Evolutionary conservation across 192 early-diverging fungal species (phyloP).

Genomic region (Pecoramyces ruminantium): DNA sequence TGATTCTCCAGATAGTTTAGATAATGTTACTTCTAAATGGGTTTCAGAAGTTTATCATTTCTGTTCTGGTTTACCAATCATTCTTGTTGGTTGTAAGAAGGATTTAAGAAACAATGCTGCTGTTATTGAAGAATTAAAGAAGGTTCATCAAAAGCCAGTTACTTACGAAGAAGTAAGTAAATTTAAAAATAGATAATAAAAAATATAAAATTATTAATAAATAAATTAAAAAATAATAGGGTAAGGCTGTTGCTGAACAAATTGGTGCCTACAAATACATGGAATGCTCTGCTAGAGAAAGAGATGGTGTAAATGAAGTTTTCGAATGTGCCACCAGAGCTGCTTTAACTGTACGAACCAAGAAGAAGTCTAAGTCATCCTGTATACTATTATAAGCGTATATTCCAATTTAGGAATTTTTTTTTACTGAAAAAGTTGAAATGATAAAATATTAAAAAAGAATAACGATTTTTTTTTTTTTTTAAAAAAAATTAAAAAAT

Average conservation of each 20-base stretch:
- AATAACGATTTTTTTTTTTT: background rate
- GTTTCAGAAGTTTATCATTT: slow-evolving; percentile 76
- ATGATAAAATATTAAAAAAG: background rate
- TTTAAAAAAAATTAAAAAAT: background rate
- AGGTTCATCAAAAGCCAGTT: slow-evolving; percentile 58
- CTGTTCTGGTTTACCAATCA: slow-evolving; percentile 65
- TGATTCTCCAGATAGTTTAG: slow-evolving; percentile 61
- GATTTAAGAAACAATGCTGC: slow-evolving; percentile 68
- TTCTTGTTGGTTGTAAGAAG: slow-evolving; percentile 76
- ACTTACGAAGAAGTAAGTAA: slow-evolving; percentile 44
- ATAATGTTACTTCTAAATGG: slow-evolving; percentile 69
- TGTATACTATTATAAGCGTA: background rate
- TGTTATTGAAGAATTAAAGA: slow-evolving; percentile 59
- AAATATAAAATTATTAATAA: background rate
- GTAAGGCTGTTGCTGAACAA: slow-evolving; percentile 53
- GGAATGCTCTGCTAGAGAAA: slow-evolving; percentile 76
- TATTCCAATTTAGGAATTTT: background rate
- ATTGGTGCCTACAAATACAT: slow-evolving; percentile 75
- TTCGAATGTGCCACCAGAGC: slow-evolving; percentile 77
- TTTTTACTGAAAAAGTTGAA: background rate
- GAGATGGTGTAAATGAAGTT: slow-evolving; percentile 65
- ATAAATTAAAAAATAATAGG: slow-evolving; percentile 21
- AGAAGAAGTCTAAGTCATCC: background rate
- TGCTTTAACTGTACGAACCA: slow-evolving; percentile 24
- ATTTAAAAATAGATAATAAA: background rate